phyloP scores from a whole-genome alignment of 768 basidiomycete genomes.

The Clitopilus passeckerianus region DNA sequence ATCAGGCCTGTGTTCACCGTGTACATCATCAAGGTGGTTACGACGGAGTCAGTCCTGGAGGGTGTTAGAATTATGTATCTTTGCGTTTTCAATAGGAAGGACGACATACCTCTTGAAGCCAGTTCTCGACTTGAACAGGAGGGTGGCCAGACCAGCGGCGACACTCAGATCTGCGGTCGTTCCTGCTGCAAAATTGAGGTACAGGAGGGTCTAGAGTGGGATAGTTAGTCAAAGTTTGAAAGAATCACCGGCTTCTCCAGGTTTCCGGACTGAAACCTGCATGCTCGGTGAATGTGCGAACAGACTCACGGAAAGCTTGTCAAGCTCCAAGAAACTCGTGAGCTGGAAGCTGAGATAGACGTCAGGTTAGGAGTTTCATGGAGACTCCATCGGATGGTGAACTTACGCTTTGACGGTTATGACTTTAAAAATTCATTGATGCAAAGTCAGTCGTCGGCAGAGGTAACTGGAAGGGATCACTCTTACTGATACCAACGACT shows the following conservation, averaged over 20 bases:
- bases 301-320: constrained; percentile 29
- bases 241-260: neutral
- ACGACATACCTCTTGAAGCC: constrained; percentile 39
- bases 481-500: constrained; percentile 7
- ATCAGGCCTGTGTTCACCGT: constrained; percentile 51
- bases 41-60: constrained; percentile 44
- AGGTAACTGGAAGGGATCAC: constrained; percentile 33
- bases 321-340: constrained; percentile 28
- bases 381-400: neutral
- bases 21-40: constrained; percentile 44
- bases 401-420: constrained; percentile 51
- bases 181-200: constrained; percentile 44
- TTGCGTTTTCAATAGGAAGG: too few species aligned
- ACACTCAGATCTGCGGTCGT: constrained; percentile 50
- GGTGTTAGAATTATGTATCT: neutral
- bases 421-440: constrained; percentile 21
- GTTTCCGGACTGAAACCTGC: too few species aligned
- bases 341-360: constrained; percentile 31
- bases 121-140: constrained; percentile 43
- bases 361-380: neutral
- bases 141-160: constrained; percentile 42
- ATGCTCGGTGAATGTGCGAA: constrained; percentile 2
- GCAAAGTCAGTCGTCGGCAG: neutral
- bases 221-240: neutral
- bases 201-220: constrained; percentile 38